Evolutionary conservation across 441 rosid genomes (phyloP), one percentile per base, ranked within the genome.

Genomic region (Euphorbia neoarborescens): DNA sequence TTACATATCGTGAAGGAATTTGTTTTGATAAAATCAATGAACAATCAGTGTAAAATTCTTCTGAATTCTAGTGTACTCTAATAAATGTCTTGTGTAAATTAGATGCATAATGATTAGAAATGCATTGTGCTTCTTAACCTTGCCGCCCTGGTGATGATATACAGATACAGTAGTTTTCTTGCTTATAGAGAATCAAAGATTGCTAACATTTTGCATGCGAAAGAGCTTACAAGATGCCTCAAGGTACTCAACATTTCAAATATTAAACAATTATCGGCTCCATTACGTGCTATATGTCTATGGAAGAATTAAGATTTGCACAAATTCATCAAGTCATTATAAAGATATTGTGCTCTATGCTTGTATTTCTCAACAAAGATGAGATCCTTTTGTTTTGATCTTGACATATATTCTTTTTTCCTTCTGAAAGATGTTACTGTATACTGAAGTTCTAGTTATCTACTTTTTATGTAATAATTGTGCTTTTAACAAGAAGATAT

Each of bases 401-500:
- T n/a, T n/a, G n/a, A n/a, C 32, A 32, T 59, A 42, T 42, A 8
- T 42, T 42, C 14, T 42, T 42, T 10, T 14, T 8, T 7, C 32
- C 19, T 38, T 8, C 7, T 59, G 12, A 32, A 8, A 58, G 0
- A 25, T 25, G 3, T 15, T 59, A 13, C 22, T 28, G 1, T 59
- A 3, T 22, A 59, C 30, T 19, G 32, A 59, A 59, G 15, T 59
- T 17, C 28, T 59, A 13, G 46, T 10, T 42, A 42, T n/a, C n/a
- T n/a, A n/a, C n/a, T n/a, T n/a, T n/a, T n/a, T n/a, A n/a, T n/a
- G n/a, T n/a, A n/a, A n/a, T n/a, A n/a, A n/a, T n/a, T n/a, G n/a
- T n/a, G n/a, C n/a, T n/a, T n/a, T n/a, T n/a, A 59, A 9, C 82
- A 86, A 94, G 89, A 88, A 69, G 86, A 82, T 13, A 88, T 83